A percentile compares a stretch with the other conserved stretches of the same genome.
These are phyloP conservation scores for Melaleuca quinquenervia DNA, from an alignment of 345 rosid species.

Conservation along the genomic window DNA sequence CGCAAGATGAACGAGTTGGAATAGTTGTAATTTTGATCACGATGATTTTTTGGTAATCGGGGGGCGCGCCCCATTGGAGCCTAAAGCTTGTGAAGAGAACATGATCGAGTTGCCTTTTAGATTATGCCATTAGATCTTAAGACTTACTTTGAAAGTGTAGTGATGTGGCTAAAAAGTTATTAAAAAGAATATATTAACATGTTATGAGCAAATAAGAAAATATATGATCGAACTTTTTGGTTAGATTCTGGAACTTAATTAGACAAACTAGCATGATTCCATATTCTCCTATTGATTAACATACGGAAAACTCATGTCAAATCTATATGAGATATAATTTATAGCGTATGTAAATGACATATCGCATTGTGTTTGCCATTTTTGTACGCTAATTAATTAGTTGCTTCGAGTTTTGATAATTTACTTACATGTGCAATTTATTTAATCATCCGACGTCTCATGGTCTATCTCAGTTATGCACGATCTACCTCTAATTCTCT, in stretches of 20 bases:
- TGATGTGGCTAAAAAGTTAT: neutral
- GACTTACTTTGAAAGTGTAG: neutral
- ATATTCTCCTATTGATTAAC: neutral
- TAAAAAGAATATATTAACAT: neutral
- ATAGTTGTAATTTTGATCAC: neutral
- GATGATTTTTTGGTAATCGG: neutral
- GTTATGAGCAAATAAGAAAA: neutral
- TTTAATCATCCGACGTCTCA: fast-evolving
- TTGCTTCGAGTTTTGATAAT: neutral
- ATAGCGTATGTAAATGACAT: neutral
- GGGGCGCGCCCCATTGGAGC: neutral
- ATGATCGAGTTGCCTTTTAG: neutral
- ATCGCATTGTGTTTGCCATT: neutral
- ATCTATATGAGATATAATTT: neutral
- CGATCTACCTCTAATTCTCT: neutral
- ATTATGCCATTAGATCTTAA: neutral
- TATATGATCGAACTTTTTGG: neutral
- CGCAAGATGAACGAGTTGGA: neutral
- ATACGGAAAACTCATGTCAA: neutral
- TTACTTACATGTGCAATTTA: neutral
- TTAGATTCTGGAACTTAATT: neutral
- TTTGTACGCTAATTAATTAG: neutral
- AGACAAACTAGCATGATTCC: neutral
- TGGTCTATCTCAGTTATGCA: neutral
- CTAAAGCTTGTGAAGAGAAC: neutral